Evolutionary conservation across 1,284 basidiomycete species (phyloP).

Genomic region (Marasmius sp.): DNA sequence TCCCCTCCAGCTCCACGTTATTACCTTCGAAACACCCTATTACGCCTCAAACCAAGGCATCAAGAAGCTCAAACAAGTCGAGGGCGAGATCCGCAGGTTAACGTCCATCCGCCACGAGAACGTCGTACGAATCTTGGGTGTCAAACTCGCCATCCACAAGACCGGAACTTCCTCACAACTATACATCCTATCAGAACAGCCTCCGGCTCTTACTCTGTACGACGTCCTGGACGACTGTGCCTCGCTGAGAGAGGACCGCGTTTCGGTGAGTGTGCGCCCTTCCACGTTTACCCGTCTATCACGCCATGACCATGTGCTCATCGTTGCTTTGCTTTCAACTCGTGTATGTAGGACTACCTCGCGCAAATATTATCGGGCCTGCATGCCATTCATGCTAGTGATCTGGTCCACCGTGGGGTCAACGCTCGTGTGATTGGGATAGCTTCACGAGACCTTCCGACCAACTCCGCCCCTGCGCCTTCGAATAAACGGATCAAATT

Average conservation of each 20-base stretch:
- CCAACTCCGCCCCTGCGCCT: slow-evolving; percentile 29
- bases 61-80: slow-evolving; percentile 70
- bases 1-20: slow-evolving; percentile 64
- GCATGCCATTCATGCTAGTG: slow-evolving; percentile 59
- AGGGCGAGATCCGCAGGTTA: slow-evolving; percentile 63
- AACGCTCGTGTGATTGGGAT: slow-evolving; percentile 58
- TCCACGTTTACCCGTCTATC: too few species aligned
- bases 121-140: slow-evolving; percentile 60
- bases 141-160: slow-evolving; percentile 56
- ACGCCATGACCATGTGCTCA: too few species aligned
- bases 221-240: slow-evolving; percentile 73
- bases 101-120: slow-evolving; percentile 59
- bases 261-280: slow-evolving; percentile 40
- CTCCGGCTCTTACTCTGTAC: slow-evolving; percentile 59
- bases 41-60: slow-evolving; percentile 64
- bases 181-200: slow-evolving; percentile 64
- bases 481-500: slow-evolving; percentile 59
- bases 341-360: slow-evolving; percentile 57
- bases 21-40: slow-evolving; percentile 65
- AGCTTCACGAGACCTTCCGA: slow-evolving; percentile 44
- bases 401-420: slow-evolving; percentile 68
- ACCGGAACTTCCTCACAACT: slow-evolving; percentile 50
- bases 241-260: slow-evolving; percentile 62
- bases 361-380: slow-evolving; percentile 67
- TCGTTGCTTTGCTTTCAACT: not conserved